Percentiles rank a stretch among this genome's conserved stretches.
Conservation (phyloP, 2,329 filamentous ascomycete species). For the Onygenales sp. region DNA sequence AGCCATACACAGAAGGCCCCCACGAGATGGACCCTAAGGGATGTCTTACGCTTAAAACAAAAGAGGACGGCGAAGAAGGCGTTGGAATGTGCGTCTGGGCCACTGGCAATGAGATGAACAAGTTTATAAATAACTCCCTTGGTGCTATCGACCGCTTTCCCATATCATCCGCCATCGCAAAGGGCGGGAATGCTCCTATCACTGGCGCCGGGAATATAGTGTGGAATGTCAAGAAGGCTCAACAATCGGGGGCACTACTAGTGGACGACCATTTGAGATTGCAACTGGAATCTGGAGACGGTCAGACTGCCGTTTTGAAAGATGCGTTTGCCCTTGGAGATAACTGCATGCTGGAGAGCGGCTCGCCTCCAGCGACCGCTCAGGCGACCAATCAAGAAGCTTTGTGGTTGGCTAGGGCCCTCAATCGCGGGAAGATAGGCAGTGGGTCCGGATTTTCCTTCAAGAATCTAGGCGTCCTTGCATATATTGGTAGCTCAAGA, state of each 20-base stretch:
- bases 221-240: slow-evolving; percentile 44
- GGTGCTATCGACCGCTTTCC: slow-evolving; percentile 8
- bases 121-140: slow-evolving; percentile 41
- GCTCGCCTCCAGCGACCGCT: slow-evolving; percentile 46
- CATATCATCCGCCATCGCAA: slow-evolving; percentile 6
- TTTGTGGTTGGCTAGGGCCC: slow-evolving; percentile 44
- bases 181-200: background rate
- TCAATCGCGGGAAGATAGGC: slow-evolving; percentile 41
- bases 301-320: slow-evolving; percentile 34
- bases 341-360: slow-evolving; percentile 45
- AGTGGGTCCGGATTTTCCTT: slow-evolving; percentile 39
- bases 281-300: slow-evolving; percentile 36
- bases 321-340: slow-evolving; percentile 50
- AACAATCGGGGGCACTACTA: slow-evolving; percentile 39
- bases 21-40: slow-evolving; percentile 34
- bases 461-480: slow-evolving; percentile 49
- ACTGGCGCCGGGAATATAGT: slow-evolving; percentile 11
- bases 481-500: slow-evolving; percentile 49
- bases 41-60: slow-evolving; percentile 43
- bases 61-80: slow-evolving; percentile 49
- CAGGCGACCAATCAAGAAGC: slow-evolving; percentile 52
- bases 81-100: slow-evolving; percentile 54
- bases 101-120: slow-evolving; percentile 48
- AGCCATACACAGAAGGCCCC: slow-evolving; percentile 30
- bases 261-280: slow-evolving; percentile 48